Evolutionary conservation across 176 grass and related monocot species (phyloP).

Genomic region (Rhynchospora breviuscula): DNA sequence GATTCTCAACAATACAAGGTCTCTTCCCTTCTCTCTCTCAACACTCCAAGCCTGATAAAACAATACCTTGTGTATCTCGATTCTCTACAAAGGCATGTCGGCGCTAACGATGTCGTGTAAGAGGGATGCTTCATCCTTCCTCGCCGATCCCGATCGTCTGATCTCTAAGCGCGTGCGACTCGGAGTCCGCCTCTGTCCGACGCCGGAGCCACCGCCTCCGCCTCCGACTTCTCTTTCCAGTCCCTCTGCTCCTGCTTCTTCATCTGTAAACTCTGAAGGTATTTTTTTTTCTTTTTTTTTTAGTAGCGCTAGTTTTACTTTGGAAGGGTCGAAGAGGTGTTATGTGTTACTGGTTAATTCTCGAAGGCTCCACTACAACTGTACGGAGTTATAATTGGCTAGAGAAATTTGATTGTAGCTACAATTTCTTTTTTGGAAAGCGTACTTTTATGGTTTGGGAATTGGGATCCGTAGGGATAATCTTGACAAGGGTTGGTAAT

Average conservation of each 20-base stretch:
- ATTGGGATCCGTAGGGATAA: background rate
- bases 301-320: background rate
- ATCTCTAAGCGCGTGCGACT: background rate
- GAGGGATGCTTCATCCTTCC: background rate
- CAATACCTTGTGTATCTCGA: background rate
- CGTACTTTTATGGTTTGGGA: background rate
- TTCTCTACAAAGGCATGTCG: background rate
- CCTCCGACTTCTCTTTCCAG: background rate
- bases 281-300: background rate
- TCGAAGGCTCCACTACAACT: background rate
- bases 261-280: background rate
- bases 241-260: background rate
- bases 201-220: no score
- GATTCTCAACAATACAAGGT: background rate
- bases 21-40: background rate
- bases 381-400: background rate
- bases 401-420: background rate
- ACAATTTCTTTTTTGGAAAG: background rate
- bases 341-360: background rate
- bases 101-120: constrained; percentile 2
- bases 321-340: background rate
- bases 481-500: background rate
- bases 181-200: background rate
- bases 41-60: background rate
- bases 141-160: background rate